phyloP scores from a whole-genome alignment of 306 rosid species.

The Cucurbita maxima region DNA sequence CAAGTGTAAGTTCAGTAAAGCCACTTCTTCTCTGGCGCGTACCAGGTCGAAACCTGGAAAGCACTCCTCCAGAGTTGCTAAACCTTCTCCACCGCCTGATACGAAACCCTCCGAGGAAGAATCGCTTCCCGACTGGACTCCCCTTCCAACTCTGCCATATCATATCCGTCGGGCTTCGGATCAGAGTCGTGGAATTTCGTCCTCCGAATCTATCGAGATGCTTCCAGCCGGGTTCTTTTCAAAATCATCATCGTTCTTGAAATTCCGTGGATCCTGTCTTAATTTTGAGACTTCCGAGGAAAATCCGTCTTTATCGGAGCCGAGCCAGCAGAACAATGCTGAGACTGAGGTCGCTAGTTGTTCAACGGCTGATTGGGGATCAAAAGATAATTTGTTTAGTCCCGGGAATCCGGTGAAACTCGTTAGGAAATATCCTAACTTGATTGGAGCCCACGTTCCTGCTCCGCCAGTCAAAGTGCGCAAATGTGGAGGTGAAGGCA shows the following conservation, averaged over 20 bases:
- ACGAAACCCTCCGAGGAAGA: slow-evolving; percentile 2
- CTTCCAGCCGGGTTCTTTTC: slow-evolving; percentile 52
- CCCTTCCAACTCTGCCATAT: slow-evolving; percentile 35
- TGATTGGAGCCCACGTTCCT: slow-evolving; percentile 45
- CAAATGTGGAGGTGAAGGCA: slow-evolving; percentile 39
- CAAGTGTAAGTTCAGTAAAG: slow-evolving; percentile 14
- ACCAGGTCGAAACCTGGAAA: slow-evolving; percentile 21
- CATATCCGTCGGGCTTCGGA: slow-evolving; percentile 45
- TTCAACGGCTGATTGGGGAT: slow-evolving; percentile 4
- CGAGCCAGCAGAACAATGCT: background rate
- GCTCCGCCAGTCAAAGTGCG: slow-evolving; percentile 30
- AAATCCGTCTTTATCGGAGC: slow-evolving; percentile 10
- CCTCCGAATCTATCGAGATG: slow-evolving; percentile 28
- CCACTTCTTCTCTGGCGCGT: slow-evolving; percentile 15
- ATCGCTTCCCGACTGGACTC: slow-evolving; percentile 10
- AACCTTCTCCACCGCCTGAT: background rate
- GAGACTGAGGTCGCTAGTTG: background rate
- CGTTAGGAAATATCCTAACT: slow-evolving; percentile 29
- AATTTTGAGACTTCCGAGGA: slow-evolving; percentile 19
- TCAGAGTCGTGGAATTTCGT: slow-evolving; percentile 10
- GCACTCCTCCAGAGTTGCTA: slow-evolving; percentile 11
- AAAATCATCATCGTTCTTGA: slow-evolving; percentile 47
- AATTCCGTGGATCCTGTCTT: slow-evolving; percentile 27
- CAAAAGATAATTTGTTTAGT: background rate
- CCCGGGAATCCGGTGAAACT: slow-evolving; percentile 3